A percentile compares a stretch with the other conserved stretches of the same genome.
Conservation (phyloP, 805 yeast species). For the Lachancea fermentati region DNA sequence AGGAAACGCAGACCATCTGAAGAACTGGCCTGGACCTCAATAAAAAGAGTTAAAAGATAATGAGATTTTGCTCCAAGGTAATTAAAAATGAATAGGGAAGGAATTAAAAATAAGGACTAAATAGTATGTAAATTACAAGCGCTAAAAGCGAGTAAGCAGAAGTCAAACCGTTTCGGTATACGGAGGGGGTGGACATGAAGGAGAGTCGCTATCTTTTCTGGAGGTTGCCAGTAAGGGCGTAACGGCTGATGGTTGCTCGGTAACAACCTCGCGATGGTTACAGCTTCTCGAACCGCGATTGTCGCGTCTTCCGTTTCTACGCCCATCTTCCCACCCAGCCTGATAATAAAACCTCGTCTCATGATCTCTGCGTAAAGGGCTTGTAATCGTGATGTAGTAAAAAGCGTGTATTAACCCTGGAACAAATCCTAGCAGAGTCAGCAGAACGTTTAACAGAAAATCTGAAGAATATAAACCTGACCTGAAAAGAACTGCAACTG, state of each 20-base stretch:
- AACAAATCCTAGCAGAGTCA: conserved; percentile 67
- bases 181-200: conserved; percentile 16
- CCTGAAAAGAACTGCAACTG: conserved; percentile 64
- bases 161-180: conserved; percentile 10
- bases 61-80: too few relatives aligned
- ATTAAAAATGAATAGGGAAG: background rate
- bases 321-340: conserved; percentile 30
- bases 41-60: background rate
- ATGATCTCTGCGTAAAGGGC: conserved; percentile 24
- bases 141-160: background rate
- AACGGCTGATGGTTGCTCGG: conserved; percentile 4
- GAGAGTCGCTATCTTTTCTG: background rate
- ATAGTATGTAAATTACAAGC: background rate
- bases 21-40: background rate
- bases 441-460: conserved; percentile 51
- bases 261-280: background rate
- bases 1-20: background rate
- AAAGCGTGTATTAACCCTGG: conserved; percentile 71
- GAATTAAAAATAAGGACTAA: background rate
- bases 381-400: conserved; percentile 37
- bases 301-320: conserved; percentile 9
- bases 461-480: conserved; percentile 57
- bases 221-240: background rate
- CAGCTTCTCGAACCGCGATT: background rate
- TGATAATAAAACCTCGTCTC: conserved; percentile 27